phyloP scores from a whole-genome alignment of 2,329 filamentous ascomycete genomes.

The Raffaelea deltoideospora region DNA sequence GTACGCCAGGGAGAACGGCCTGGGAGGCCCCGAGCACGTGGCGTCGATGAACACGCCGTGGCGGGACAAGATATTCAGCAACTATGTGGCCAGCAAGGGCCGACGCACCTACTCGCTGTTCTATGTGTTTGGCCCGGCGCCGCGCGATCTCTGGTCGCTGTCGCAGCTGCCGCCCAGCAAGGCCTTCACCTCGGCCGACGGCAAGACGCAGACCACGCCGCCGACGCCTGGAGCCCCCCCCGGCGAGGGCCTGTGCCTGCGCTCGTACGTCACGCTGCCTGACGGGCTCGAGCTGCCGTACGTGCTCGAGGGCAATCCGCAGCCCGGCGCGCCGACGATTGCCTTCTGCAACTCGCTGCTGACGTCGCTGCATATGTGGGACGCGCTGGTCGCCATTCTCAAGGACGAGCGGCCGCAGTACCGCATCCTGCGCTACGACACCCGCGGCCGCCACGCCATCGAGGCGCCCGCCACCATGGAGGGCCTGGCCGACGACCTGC shows the following conservation, averaged over 20 bases:
- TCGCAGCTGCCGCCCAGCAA: constrained; percentile 28
- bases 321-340: constrained; percentile 53
- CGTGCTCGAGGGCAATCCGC: constrained; percentile 56
- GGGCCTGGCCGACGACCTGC: constrained; percentile 52
- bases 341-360: constrained; percentile 71
- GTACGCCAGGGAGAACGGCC: constrained; percentile 49
- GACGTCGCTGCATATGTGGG: constrained; percentile 69
- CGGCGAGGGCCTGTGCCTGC: constrained; percentile 32
- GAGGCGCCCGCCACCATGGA: constrained; percentile 44
- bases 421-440: constrained; percentile 63
- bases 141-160: constrained; percentile 50
- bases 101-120: constrained; percentile 55
- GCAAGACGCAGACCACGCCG: constrained; percentile 37
- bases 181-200: constrained; percentile 39
- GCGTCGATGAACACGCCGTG: constrained; percentile 48
- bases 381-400: constrained; percentile 52
- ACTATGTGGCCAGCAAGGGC: constrained; percentile 40
- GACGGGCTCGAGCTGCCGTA: constrained; percentile 60
- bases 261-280: constrained; percentile 48
- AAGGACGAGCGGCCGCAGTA: constrained; percentile 44
- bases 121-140: constrained; percentile 65
- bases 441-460: constrained; percentile 48
- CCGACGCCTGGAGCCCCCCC: neutral
- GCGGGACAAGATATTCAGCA: constrained; percentile 40
- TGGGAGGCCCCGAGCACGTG: constrained; percentile 48